Conservation (phyloP, 768 basidiomycete genomes). For the Macrolepiota dolichaula region DNA sequence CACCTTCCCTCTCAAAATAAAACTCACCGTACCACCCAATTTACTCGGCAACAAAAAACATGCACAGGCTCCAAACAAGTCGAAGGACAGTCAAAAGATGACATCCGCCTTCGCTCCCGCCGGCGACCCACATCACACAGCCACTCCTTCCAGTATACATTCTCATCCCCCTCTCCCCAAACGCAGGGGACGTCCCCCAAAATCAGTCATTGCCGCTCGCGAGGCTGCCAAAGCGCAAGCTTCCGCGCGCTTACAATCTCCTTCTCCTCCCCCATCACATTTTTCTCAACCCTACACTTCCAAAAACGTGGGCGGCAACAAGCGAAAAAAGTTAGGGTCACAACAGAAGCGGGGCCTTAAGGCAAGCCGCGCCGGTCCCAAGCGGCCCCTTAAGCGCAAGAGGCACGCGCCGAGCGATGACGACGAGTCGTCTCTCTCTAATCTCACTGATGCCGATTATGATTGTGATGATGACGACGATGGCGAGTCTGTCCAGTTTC, state of each 20-base stretch:
- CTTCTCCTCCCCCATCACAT: conserved; percentile 4
- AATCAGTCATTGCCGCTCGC: conserved; percentile 34
- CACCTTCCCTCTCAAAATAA: conserved; percentile 61
- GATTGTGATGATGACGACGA: conserved; percentile 29
- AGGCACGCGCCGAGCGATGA: conserved; percentile 22
- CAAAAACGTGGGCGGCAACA: conserved; percentile 11
- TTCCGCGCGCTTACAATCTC: background rate
- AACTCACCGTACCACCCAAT: conserved; percentile 60
- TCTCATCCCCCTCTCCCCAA: conserved; percentile 28
- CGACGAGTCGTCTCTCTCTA: conserved; percentile 28
- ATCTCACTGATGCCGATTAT: conserved; percentile 34
- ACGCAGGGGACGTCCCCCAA: conserved; percentile 58
- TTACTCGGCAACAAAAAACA: conserved; percentile 43
- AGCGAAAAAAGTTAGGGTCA: conserved; percentile 18
- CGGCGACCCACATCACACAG: conserved; percentile 26
- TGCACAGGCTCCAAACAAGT: conserved; percentile 20
- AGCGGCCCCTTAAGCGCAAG: conserved; percentile 10
- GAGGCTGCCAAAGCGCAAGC: conserved; percentile 21
- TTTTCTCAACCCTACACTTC: conserved; percentile 1
- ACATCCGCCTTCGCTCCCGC: conserved; percentile 37
- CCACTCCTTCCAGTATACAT: conserved; percentile 15
- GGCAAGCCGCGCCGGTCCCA: background rate
- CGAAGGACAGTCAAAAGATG: conserved; percentile 27
- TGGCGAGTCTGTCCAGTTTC: conserved; percentile 40
- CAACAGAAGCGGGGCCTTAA: conserved; percentile 14